Evolutionary conservation across 495 filamentous ascomycete species (phyloP).

Genomic region (Platismatia glauca): DNA sequence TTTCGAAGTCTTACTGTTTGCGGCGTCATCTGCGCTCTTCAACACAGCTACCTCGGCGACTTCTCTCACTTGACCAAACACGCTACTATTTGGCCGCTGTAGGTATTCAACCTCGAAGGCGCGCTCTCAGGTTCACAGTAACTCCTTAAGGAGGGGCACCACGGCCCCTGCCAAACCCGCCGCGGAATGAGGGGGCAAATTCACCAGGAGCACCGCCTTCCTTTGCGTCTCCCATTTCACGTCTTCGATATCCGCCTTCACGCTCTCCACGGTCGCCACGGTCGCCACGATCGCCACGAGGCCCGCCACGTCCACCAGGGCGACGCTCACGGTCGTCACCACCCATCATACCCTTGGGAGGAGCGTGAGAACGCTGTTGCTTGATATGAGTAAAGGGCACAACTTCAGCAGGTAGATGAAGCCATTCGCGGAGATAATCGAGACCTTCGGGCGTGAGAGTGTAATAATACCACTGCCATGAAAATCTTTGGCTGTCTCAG

Average conservation of each 20-base stretch:
- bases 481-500: slow-evolving; percentile 46
- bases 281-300: slow-evolving; percentile 48
- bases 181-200: slow-evolving; percentile 93
- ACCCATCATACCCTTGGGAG: slow-evolving; percentile 96
- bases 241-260: slow-evolving; percentile 86
- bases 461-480: slow-evolving; percentile 99
- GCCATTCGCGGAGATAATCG: slow-evolving; percentile 99
- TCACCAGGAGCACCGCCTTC: slow-evolving; percentile 92
- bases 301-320: slow-evolving; percentile 54
- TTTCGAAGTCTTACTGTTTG: slow-evolving; percentile 18
- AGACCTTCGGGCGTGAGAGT: slow-evolving; percentile 98
- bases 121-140: neutral
- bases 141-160: slow-evolving; percentile 49
- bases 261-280: slow-evolving; percentile 54
- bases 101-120: neutral
- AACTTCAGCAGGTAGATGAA: slow-evolving; percentile 98
- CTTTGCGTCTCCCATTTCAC: slow-evolving; percentile 74
- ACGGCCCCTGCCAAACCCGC: slow-evolving; percentile 88
- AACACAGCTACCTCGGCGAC: slow-evolving; percentile 37
- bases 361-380: slow-evolving; percentile 97
- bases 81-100: slow-evolving; percentile 25
- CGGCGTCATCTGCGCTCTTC: slow-evolving; percentile 38
- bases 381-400: slow-evolving; percentile 99
- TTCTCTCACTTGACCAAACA: slow-evolving; percentile 42
- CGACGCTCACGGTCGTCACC: slow-evolving; percentile 80